Evolutionary conservation across 2,329 filamentous ascomycete species (phyloP).

Genomic region (Colletotrichum tropicale): DNA sequence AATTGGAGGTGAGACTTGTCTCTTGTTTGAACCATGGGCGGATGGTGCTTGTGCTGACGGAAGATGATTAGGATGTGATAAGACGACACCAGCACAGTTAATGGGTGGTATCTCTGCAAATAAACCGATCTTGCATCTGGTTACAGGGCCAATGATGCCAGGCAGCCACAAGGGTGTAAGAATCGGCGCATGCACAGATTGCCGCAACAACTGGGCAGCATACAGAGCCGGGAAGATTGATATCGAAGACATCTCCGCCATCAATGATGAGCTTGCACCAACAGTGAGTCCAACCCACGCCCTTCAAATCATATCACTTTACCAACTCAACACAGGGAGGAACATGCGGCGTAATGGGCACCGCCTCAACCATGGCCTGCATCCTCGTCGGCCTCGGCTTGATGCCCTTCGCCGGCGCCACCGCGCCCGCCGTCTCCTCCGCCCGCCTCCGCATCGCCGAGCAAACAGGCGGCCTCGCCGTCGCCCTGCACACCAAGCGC

Average conservation of each 20-base stretch:
- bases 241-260: slow-evolving; percentile 71
- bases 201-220: slow-evolving; percentile 74
- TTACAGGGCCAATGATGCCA: slow-evolving; percentile 79
- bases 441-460: slow-evolving; percentile 82
- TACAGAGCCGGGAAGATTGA: slow-evolving; percentile 70
- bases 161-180: slow-evolving; percentile 68
- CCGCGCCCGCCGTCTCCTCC: slow-evolving; percentile 78
- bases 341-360: slow-evolving; percentile 91
- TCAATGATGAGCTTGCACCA: slow-evolving; percentile 76
- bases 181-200: slow-evolving; percentile 78
- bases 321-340: too few species aligned
- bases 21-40: too few species aligned
- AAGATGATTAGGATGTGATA: slow-evolving; percentile 69
- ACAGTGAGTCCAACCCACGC: slow-evolving; percentile 59
- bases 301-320: too few species aligned
- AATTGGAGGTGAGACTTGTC: slow-evolving; percentile 69
- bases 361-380: slow-evolving; percentile 88
- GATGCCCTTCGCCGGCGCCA: slow-evolving; percentile 77
- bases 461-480: slow-evolving; percentile 72
- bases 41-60: not conserved
- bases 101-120: slow-evolving; percentile 80
- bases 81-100: slow-evolving; percentile 74
- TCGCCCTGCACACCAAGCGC: slow-evolving; percentile 67
- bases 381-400: slow-evolving; percentile 84
- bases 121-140: slow-evolving; percentile 70